Evolutionary conservation across 176 grass and related monocot genomes (phyloP), one percentile per base, ranked within the genome.

Genomic region (Leersia perrieri): DNA sequence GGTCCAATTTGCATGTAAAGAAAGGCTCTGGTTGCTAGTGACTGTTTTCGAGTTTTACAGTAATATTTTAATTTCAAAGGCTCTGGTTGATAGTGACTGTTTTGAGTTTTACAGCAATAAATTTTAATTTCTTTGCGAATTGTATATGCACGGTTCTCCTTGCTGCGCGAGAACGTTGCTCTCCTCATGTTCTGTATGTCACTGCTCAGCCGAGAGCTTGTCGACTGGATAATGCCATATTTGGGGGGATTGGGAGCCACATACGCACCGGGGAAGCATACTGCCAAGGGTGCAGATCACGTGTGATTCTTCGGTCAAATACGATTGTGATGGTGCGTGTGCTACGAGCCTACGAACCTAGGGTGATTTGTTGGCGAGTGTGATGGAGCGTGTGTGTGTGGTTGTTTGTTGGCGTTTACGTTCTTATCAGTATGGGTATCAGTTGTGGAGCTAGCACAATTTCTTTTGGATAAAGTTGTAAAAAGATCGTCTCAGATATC

Each of bases 251-350:
- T 53, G 18, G 49, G 20, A 45, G 68, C 27, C 80, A 33, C 57
- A 7, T 38, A 58, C 22, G 45, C 38, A 1, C 25, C 28, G n/a
- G 9, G 49, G 5, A 5, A 25, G 51, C 51, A 1, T 70, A 29
- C 74, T 35, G 53, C 74, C 83, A 85, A 71, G 36, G 55, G 51
- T 29, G 38, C 49, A 28, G 65, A 70, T 76, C 82, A 78, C 64
- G 27, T 62, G 82, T 13, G 65, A 72, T 71, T 77, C 63, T 20
- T 32, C 26, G 47, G 51, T 22, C 67, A 12, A 22, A 25, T 58
- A 23, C 5, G 6, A 58, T 6, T 23, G 53, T 10, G 53, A 58
- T 25, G 53, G 53, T n/a, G n/a, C 53, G 53, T 58, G 35, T 38
- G 35, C 3, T n/a, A n/a, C n/a, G n/a, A n/a, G n/a, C n/a, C n/a